Base-by-base conservation (phyloP, 1,284 basidiomycete genomes). In the Melanopsichium pennsylvanicum region DNA sequence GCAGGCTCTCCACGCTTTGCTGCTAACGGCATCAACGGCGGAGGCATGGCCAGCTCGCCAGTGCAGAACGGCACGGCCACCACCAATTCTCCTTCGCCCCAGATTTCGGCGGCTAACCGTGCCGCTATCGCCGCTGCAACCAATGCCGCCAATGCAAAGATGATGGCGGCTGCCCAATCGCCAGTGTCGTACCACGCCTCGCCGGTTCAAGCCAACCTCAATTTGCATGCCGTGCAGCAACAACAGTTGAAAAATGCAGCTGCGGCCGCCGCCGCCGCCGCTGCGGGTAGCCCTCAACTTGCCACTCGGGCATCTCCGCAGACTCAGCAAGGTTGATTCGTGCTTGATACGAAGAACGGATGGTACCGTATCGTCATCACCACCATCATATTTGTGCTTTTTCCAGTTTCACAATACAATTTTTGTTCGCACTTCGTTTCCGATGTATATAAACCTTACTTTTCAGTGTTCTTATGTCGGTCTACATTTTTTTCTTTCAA, bases 51-150 rank as follows among this genome's bases (percentile, higher is more conserved):
- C 16, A 60, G 63, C 36, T 68, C 64, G 31, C 64, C 64, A 4
- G 51, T 56, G 19, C 51, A 61, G 29, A 61, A 61, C 16, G 58
- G 47, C 27, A 50, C 60, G 2, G 47, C 54, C 34, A 32, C 64
- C 21, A 57, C 51, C 57, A 67, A 68, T 39, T 68, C 64, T 39
- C 64, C 64, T 7, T 68, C 64, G 11, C 64, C 64, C 45, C 64
- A 68, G 35, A 68, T 68, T 35, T 68, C 64, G 27, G 64, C 64
- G 15, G 64, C 64, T 10, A 68, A 52, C 21, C 58, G 64, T 4
- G 64, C 64, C 18, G 64, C 64, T 5, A 61, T 68, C 37, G 64
- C 58, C 16, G 64, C 64, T 16, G 64, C 64, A 7, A 56, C 64
- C 7, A 60, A 59, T 10, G 63, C 63, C 5, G 63, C 58, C 25